Evolutionary conservation across 352 stramenopile genomes (phyloP).

Genomic region (Globisporangium cystogenes): DNA sequence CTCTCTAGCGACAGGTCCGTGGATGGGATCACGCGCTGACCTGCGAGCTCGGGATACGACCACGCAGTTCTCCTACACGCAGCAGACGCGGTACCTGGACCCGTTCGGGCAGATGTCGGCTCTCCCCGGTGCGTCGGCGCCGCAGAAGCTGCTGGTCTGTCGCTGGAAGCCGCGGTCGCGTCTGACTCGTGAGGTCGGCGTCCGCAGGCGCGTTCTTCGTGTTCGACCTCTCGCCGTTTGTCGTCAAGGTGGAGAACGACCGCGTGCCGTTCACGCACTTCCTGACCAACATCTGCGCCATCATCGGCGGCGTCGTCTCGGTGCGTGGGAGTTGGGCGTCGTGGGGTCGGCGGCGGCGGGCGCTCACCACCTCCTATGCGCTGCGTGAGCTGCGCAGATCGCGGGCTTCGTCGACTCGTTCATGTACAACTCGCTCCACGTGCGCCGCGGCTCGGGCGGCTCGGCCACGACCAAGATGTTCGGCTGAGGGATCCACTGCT

Average conservation of each 20-base stretch:
- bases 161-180: too few relatives aligned
- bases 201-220: constrained; percentile 77
- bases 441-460: constrained; percentile 28
- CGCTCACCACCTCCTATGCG: background rate
- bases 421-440: constrained; percentile 80
- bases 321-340: constrained; percentile 23
- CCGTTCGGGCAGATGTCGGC: constrained; percentile 58
- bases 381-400: constrained; percentile 33
- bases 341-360: background rate
- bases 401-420: constrained; percentile 85
- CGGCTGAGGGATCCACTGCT: constrained; percentile 21
- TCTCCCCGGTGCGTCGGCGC: constrained; percentile 36
- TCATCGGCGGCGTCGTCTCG: constrained; percentile 78
- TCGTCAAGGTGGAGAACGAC: constrained; percentile 84
- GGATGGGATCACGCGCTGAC: too few relatives aligned
- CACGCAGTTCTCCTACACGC: constrained; percentile 79
- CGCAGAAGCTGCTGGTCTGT: too few relatives aligned
- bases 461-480: constrained; percentile 23
- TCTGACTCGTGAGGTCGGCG: too few relatives aligned
- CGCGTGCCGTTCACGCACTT: constrained; percentile 79
- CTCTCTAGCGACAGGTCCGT: too few relatives aligned
- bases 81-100: constrained; percentile 73
- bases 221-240: constrained; percentile 82
- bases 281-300: constrained; percentile 80
- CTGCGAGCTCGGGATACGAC: too few relatives aligned